A percentile compares a stretch with the other conserved stretches of the same genome.
Conservation (phyloP, 2,329 filamentous ascomycete genomes). For the Ophiostoma tasmaniense region DNA sequence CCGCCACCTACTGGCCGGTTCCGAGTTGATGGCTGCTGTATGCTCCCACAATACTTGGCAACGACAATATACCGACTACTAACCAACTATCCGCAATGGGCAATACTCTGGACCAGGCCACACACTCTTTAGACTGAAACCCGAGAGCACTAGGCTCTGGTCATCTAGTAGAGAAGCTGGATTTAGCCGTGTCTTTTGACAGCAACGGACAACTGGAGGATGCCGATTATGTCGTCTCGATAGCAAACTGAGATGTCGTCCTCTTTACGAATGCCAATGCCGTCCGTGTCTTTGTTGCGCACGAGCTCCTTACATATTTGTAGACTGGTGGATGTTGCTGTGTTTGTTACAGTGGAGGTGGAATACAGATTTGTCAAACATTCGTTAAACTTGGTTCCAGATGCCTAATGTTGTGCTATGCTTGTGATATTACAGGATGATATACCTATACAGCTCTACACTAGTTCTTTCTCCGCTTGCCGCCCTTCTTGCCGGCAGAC, state of each 20-base stretch:
- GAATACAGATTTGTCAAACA: background rate
- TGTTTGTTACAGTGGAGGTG: background rate
- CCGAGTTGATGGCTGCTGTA: background rate
- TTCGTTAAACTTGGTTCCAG: background rate
- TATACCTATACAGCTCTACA: too few species aligned
- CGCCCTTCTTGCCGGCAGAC: constrained; percentile 30
- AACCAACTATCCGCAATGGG: background rate
- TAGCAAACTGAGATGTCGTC: background rate
- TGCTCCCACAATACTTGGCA: background rate
- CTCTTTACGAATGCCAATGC: background rate
- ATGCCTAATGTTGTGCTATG: background rate
- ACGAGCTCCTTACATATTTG: background rate
- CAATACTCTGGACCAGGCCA: background rate
- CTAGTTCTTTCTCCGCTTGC: constrained; percentile 39
- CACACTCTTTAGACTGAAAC: background rate
- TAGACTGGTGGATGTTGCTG: background rate
- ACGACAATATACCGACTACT: background rate
- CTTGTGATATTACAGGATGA: too few species aligned
- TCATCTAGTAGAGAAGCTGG: background rate
- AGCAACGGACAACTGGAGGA: background rate
- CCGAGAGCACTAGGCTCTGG: background rate
- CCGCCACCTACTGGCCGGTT: background rate
- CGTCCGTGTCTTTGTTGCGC: background rate
- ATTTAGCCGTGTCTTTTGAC: background rate
- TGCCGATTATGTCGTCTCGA: background rate